Base-by-base conservation (phyloP, 2,329 filamentous ascomycete genomes). In the Alternaria ethzedia region DNA sequence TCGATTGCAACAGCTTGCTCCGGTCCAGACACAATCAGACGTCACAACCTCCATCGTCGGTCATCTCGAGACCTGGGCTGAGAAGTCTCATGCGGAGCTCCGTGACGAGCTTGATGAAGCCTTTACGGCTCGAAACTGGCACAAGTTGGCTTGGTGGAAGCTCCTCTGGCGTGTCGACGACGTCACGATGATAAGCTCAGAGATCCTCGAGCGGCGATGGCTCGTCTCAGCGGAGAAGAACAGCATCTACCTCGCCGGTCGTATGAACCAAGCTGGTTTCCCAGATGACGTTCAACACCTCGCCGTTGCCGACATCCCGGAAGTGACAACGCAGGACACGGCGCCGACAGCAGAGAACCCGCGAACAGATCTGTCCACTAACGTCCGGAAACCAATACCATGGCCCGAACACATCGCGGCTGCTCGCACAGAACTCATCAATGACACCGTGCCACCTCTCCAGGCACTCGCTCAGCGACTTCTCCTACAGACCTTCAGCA, bases 81-180 rank as follows among this genome's bases (percentile, higher is more conserved):
- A 95, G 72, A 84, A 84, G 21, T 93, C 92, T 0, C 95, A 98
- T 76, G 86, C 89, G 1, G 95, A 98, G 79, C 86, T 98, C 8
- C 92, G 93, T 66, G 87, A 91, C 54, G 87, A 94, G 70, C 87
- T 97, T 2, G 91, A 95, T 68, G 82, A 88, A 47, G 94, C 93
- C 0, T 95, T 97, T 71, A 84, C 87, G 0, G 89, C 91, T n/a
- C 85, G 83, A 17, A 85, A 89, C 43, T 97, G 95, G 95, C 87
- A 88, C 25, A 90, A 91, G 66, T 84, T 97, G 5, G 87, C 89
- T 15, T 98, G 95, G 94, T 97, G 93, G 91, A 97, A 97, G 78
- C 86, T 98, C 0, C 94, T 97, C 76, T 97, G 94, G 94, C 89
- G 93, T 20, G 94, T 96, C 23, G 95, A 98, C 75, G 95, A 97